Conservation (phyloP, 148 eudicot species). For the Nyssa sinensis region DNA sequence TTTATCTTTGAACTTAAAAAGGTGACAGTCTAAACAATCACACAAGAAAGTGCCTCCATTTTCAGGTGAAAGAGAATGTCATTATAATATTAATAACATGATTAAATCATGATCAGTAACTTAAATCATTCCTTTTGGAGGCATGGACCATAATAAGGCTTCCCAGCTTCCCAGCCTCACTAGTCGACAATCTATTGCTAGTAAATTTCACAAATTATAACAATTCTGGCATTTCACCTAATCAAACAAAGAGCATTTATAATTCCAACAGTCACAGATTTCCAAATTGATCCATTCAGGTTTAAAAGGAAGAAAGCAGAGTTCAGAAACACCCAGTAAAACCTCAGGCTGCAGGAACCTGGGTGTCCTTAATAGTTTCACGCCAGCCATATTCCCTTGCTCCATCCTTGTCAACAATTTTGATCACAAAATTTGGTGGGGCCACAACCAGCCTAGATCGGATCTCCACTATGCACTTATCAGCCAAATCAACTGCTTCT, state of each 20-base stretch:
- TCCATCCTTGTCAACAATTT: slow-evolving; percentile 77
- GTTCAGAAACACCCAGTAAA: neutral
- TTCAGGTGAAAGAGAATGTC: too few species aligned
- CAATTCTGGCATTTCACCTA: neutral
- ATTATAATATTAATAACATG: too few species aligned
- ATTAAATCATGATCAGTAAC: too few species aligned
- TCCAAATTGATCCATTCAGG: neutral
- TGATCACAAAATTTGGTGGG: slow-evolving; percentile 87
- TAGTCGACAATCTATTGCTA: neutral
- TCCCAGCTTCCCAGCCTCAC: too few species aligned
- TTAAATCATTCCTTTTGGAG: too few species aligned
- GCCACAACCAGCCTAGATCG: slow-evolving; percentile 78
- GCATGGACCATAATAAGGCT: too few species aligned
- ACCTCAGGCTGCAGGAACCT: slow-evolving; percentile 31
- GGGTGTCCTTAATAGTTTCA: slow-evolving; percentile 58
- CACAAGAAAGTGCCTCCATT: too few species aligned
- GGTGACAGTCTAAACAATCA: too few species aligned
- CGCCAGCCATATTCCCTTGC: slow-evolving; percentile 82
- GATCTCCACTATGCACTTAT: slow-evolving; percentile 72
- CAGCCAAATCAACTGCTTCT: slow-evolving; percentile 72
- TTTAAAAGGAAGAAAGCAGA: too few species aligned
- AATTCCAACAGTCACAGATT: neutral
- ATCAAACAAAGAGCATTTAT: neutral
- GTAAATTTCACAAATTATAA: neutral
- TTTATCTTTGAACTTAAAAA: too few species aligned